Base-by-base conservation (phyloP, 1,284 basidiomycete species). In the Ganoderma resinaceum region DNA sequence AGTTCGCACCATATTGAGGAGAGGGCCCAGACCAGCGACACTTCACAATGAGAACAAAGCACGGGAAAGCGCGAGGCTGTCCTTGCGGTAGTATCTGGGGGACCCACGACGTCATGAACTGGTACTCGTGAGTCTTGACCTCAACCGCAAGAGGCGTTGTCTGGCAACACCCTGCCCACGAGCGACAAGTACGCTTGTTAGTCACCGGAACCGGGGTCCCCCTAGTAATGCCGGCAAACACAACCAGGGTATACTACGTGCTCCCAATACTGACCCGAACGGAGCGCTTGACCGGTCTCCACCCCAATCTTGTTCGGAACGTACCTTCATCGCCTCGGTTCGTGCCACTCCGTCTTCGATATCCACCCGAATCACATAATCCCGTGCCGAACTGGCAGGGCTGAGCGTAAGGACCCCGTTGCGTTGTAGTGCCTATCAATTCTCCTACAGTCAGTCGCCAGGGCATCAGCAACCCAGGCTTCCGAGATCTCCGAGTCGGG, bases 1-100 rank as follows among this genome's bases (percentile, higher is more conserved):
- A 23, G 23, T 12, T 12, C 23, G 16, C 40, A 20, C 12, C 6
- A 42, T 42, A 18, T 42, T 42, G 6, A 11, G 46, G 9, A 12
- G 46, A 52, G 12, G 12, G 23, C n/a, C 23, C n/a, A 52, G 23
- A 52, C 23, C 23, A 23, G 3, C 6, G 11, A 26, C 46, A 26
- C 46, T 52, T 52, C 46, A 52, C 46, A 52, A 52, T n/a, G 46
- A 52, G 23, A 26, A 52, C 46, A 52, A 42, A 26, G 46, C 46
- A 23, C 23, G 12, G 23, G 23, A 7, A 52, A 52, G 46, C 46
- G 46, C 43, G n/a, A 46, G 43, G 43, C n/a, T 7, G 46, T 26
- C 46, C 23, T 26, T 52, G 46, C 46, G 46, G 46, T 52, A 12
- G 46, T 26, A 11, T 23, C 43, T 7, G 46, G 11, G 12, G 46